A percentile compares a stretch with the other conserved stretches of the same genome.
Evolutionary conservation across 176 grass and related monocot genomes (phyloP).

Genomic region (Guadua angustifolia): DNA sequence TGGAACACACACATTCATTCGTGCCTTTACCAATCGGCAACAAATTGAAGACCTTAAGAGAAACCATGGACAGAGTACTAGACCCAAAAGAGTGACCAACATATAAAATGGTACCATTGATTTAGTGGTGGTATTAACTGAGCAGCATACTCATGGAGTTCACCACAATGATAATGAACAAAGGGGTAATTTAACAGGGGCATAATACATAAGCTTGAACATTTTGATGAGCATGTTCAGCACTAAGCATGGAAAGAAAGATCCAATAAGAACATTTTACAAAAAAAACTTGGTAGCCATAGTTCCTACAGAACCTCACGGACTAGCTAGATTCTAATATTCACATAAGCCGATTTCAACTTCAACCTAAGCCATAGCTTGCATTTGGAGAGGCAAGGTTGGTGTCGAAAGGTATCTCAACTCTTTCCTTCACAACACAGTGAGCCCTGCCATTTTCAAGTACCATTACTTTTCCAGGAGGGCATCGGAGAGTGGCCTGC

Average conservation of each 20-base stretch:
- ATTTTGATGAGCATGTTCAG: background rate
- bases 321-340: conserved; percentile 40
- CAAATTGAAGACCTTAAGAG: background rate
- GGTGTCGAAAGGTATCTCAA: conserved; percentile 70
- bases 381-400: conserved; percentile 56
- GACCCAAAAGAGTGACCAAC: background rate
- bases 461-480: conserved; percentile 64
- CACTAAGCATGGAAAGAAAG: background rate
- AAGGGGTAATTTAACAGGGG: background rate
- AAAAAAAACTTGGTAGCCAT: background rate
- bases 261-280: background rate
- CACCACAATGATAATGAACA: background rate
- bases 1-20: background rate
- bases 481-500: conserved; percentile 44
- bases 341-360: background rate
- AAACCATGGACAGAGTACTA: background rate
- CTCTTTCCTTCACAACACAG: conserved; percentile 79
- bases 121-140: background rate
- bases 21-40: background rate
- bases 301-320: background rate
- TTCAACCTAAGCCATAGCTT: conserved; percentile 82
- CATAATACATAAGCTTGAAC: background rate
- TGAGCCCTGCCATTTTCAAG: conserved; percentile 61
- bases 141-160: background rate
- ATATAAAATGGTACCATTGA: background rate